Evolutionary conservation across 495 filamentous ascomycete species (phyloP).

Genomic region (Geoglossum glabrum): DNA sequence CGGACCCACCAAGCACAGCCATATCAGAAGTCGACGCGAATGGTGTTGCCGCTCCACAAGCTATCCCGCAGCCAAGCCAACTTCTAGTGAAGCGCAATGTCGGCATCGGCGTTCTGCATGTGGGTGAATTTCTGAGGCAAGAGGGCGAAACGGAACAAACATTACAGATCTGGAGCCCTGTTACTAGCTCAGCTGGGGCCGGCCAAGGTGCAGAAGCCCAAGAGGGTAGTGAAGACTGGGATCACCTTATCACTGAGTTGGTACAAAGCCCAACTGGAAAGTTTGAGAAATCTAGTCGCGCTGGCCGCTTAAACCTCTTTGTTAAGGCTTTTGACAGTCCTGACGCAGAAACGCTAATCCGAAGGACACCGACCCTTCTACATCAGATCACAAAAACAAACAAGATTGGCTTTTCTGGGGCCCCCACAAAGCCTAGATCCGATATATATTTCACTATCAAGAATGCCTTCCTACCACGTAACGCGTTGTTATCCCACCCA

Average conservation of each 20-base stretch:
- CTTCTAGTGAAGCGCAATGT: conserved; percentile 36
- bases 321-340: conserved; percentile 52
- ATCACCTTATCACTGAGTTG: conserved; percentile 52
- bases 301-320: conserved; percentile 56
- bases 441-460: conserved; percentile 86
- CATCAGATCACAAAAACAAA: conserved; percentile 58
- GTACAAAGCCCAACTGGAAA: conserved; percentile 49
- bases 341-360: conserved; percentile 62
- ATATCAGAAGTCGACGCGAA: background rate
- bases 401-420: conserved; percentile 89
- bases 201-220: conserved; percentile 30
- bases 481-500: conserved; percentile 62
- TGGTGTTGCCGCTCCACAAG: conserved; percentile 22
- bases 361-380: conserved; percentile 70
- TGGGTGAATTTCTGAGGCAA: conserved; percentile 46
- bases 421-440: conserved; percentile 65
- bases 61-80: conserved; percentile 9
- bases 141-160: conserved; percentile 56
- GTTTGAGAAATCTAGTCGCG: conserved; percentile 47
- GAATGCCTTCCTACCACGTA: conserved; percentile 50
- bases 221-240: conserved; percentile 31
- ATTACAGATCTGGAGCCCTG: conserved; percentile 60
- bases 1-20: background rate
- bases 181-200: conserved; percentile 19
- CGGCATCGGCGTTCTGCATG: conserved; percentile 54